Base-by-base conservation (phyloP, 305 asterid species). In the Lippia alba region DNA sequence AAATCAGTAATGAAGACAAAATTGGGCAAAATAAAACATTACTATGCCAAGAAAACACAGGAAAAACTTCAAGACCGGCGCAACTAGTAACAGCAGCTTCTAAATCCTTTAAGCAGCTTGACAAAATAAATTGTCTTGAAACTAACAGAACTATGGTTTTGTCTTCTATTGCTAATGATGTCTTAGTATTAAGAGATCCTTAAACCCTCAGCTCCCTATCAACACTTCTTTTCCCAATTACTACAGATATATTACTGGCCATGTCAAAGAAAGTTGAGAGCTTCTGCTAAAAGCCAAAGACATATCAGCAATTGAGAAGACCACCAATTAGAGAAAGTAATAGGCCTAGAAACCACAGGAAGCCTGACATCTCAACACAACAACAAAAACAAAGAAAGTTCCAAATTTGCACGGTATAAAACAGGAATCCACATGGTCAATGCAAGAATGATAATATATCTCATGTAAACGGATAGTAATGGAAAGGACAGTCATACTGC, bases 401-500 rank as follows among this genome's bases (percentile, higher is more conserved):
- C 14, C 19, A 20, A 34, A 49, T 14, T 54, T 39, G 36, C 19
- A 9, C 32, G 12, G 14, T 2, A 48, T n/a, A 60, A 36, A 12
- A 20, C 4, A 19, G 15, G 20, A 66, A 33, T 11, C 58, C 18
- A 12, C 16, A 59, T 65, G 69, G 53, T 51, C 46, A 48, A 56
- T 41, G 60, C 77, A 56, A 55, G 71, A 55, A 79, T 39, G 55
- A 57, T 30, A 5, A 20, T 66, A 48, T 15, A n/a, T 10, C 36
- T 48, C 51, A 14, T 12, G 60, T n/a, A 63, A 24, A 53, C 36
- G 51, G 61, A 66, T 19, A 4, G 55, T 33, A 41, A 67, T 15
- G 60, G 41, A 41, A 67, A 50, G 36, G 19, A 74, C 56, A 78
- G 70, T 53, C 91, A 56, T 89, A 89, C 96, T 84, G 89, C 75